Conservation (phyloP, 1,139 yeast genomes). For the Kluyveromyces marxianus region DNA sequence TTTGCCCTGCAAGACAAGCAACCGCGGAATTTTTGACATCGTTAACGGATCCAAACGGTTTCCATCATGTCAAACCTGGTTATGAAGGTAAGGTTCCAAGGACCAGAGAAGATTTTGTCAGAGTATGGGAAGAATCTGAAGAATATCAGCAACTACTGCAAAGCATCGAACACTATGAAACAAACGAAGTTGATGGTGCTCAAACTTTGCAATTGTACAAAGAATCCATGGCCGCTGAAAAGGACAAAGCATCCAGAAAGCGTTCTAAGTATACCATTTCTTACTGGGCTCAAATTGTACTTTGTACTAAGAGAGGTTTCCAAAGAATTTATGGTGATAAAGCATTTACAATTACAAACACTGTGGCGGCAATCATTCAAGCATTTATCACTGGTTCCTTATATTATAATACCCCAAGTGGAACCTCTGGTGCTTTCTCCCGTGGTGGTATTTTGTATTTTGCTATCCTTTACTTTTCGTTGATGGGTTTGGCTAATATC, state of each 20-base stretch:
- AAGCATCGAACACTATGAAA: slow-evolving; percentile 41
- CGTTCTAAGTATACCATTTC: slow-evolving; percentile 42
- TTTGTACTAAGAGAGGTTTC: slow-evolving; percentile 42
- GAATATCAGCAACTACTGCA: slow-evolving; percentile 37
- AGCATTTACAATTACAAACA: slow-evolving; percentile 41
- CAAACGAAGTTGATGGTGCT: slow-evolving; percentile 33
- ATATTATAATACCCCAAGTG: slow-evolving; percentile 38
- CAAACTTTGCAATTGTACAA: slow-evolving; percentile 35
- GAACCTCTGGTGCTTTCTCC: slow-evolving; percentile 46
- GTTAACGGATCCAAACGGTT: slow-evolving; percentile 48
- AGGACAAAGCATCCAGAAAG: slow-evolving; percentile 33
- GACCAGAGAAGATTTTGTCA: slow-evolving; percentile 61
- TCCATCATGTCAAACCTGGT: slow-evolving; percentile 32
- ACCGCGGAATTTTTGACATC: slow-evolving; percentile 57
- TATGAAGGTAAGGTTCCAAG: slow-evolving; percentile 57
- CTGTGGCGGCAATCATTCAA: slow-evolving; percentile 42
- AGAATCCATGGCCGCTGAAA: slow-evolving; percentile 37
- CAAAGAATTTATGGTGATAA: slow-evolving; percentile 46
- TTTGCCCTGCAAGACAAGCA: slow-evolving; percentile 48
- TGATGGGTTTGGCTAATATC: slow-evolving; percentile 50
- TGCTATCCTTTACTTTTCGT: slow-evolving; percentile 44
- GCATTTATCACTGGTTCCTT: slow-evolving; percentile 43
- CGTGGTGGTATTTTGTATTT: slow-evolving; percentile 54
- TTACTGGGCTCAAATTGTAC: slow-evolving; percentile 39
- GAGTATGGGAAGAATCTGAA: slow-evolving; percentile 54